Conservation (phyloP, 441 rosid species). For the Breynia disticha region DNA sequence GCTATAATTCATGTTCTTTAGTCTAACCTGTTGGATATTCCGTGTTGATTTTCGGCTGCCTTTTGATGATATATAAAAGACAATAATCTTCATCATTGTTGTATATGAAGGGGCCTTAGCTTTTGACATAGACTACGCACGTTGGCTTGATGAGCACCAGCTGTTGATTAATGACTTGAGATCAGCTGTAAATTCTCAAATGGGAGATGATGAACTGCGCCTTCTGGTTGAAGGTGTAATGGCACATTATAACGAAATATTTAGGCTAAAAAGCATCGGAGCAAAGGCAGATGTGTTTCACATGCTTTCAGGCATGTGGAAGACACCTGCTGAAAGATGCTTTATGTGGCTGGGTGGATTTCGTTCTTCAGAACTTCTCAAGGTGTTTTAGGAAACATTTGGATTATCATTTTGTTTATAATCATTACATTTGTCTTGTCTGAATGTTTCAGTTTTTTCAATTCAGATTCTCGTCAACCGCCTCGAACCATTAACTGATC, state of each 20-base stretch:
- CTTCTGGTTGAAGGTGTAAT: constrained; percentile 64
- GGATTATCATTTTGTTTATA: background rate
- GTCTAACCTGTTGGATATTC: no score
- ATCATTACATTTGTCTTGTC: constrained; percentile 4
- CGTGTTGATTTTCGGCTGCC: background rate
- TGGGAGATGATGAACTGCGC: constrained; percentile 52
- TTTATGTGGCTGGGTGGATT: constrained; percentile 99
- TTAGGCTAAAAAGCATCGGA: constrained; percentile 60
- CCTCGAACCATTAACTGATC: constrained; percentile 82
- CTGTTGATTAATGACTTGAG: constrained; percentile 60
- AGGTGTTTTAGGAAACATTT: constrained; percentile 28
- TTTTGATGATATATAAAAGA: background rate
- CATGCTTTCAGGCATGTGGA: constrained; percentile 97
- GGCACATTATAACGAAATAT: constrained; percentile 72
- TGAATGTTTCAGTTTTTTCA: background rate
- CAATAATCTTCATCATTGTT: background rate
- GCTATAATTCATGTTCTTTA: background rate
- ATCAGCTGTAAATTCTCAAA: constrained; percentile 54
- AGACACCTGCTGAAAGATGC: constrained; percentile 84
- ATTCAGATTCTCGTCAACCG: constrained; percentile 73
- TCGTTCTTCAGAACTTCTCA: constrained; percentile 83
- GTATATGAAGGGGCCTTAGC: constrained; percentile 49
- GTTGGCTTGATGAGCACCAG: constrained; percentile 84
- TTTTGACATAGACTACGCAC: constrained; percentile 70
- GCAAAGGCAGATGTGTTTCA: constrained; percentile 82